Evolutionary conservation across 345 rosid species (phyloP), one percentile per base, ranked within the genome.

Genomic region (Salix viminalis): DNA sequence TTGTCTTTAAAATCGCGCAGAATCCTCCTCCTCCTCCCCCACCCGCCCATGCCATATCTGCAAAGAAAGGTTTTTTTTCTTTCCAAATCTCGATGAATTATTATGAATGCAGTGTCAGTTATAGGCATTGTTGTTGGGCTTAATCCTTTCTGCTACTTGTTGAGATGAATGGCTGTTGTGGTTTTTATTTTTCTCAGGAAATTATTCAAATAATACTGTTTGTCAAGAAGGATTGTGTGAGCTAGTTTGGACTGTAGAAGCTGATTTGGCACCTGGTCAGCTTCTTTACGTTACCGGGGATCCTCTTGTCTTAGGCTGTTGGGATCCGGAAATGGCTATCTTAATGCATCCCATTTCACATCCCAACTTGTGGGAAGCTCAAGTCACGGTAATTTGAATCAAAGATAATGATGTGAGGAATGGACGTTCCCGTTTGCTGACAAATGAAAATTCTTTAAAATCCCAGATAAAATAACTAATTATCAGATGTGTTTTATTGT

Each of bases 211-310:
- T 71, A 70, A 65, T 71, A 68, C 70, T 81, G 67, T 82, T 76
- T 77, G 80, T 23, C 76, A 84, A 81, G 89, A 84, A 81, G 89
- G 81, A 78, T 79, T 77, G 74, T 88, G 91, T 54, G 85, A 89
- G 83, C 87, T 91, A 66, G 88, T 92, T 77, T 95, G 97, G 97
- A 87, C 79, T 28, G 79, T 93, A 21, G 92, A 93, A 88, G 97
- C 97, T 56, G 92, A 93, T 82, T 65, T 95, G 77, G 83, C 81
- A 72, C 83, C 88, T 42, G 92, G 84, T 75, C 90, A 91, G 76
- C 83, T 75, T 81, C 87, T 93, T 58, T 95, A 85, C 62, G 23
- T 95, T 76, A 83, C 93, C 60, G 99, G 99, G 74, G 97, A 95
- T 83, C 93, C 88, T 74, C 64, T 73, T 44, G 84, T 86, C 73